Percentiles rank a stretch among this genome's conserved stretches.
Evolutionary conservation across 495 filamentous ascomycete species (phyloP).

Genomic region (Thozetella sp.): DNA sequence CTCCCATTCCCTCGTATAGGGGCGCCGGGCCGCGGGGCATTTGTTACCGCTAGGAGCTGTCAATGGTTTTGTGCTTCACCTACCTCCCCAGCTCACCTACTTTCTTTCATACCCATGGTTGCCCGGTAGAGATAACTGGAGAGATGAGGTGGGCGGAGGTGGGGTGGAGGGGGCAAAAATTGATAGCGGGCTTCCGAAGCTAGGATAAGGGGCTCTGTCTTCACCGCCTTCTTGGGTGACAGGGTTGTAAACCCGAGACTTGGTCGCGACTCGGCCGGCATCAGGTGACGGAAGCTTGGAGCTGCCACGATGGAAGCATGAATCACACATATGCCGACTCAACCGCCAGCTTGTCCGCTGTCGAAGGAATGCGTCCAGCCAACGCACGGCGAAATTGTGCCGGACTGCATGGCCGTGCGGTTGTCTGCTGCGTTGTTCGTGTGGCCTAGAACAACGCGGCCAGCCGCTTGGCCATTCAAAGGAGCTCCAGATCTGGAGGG

Average conservation of each 20-base stretch:
- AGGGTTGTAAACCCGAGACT: neutral
- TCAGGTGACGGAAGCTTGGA: slow-evolving; percentile 1
- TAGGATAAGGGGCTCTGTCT: neutral
- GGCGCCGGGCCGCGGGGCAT: too few relatives aligned
- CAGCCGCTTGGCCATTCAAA: neutral
- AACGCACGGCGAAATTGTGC: neutral
- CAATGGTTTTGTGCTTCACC: too few relatives aligned
- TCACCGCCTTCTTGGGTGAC: neutral
- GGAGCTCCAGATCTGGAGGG: neutral
- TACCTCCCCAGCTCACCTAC: too few relatives aligned
- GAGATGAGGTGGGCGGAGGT: too few relatives aligned
- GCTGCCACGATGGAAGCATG: neutral
- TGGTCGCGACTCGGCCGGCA: neutral
- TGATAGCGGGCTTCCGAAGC: neutral
- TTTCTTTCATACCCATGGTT: too few relatives aligned
- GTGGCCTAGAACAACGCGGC: neutral
- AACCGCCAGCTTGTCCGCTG: neutral
- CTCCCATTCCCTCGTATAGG: too few relatives aligned
- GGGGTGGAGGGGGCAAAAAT: too few relatives aligned
- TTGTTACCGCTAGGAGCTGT: too few relatives aligned
- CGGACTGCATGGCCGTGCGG: neutral
- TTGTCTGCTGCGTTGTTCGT: neutral
- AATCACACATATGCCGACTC: neutral
- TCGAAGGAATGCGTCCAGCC: neutral
- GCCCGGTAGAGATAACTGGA: too few relatives aligned